A percentile compares a stretch with the other conserved stretches of the same genome.
Evolutionary conservation across 495 filamentous ascomycete species (phyloP).

Genomic region (Neurospora sp.): DNA sequence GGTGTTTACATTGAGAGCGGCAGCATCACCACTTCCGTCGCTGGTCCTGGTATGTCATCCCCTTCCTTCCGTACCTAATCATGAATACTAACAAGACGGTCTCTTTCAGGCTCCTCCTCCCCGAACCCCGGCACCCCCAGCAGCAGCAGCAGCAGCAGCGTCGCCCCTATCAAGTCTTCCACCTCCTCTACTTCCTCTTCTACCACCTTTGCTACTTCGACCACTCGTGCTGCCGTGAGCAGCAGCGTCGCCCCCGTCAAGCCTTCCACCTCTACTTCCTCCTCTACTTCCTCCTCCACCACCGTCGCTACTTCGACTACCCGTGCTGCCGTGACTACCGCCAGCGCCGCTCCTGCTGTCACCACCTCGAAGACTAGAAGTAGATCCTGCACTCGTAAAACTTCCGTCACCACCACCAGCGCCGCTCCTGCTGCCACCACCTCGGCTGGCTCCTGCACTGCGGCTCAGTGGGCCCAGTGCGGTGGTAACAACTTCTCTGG

Average conservation of each 20-base stretch:
- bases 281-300: constrained; percentile 3
- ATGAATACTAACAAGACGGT: too few relatives aligned
- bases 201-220: not conserved
- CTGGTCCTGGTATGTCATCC: constrained; percentile 22
- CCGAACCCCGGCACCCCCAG: not conserved
- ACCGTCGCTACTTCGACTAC: constrained; percentile 1
- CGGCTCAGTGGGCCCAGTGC: constrained; percentile 31
- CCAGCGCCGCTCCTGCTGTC: not conserved
- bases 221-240: constrained; percentile 3
- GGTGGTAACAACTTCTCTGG: constrained; percentile 34
- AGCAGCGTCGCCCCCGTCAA: not conserved
- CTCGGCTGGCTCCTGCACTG: constrained; percentile 12
- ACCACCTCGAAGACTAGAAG: not conserved
- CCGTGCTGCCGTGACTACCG: not conserved
- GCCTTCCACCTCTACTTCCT: constrained; percentile 2
- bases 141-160: constrained; percentile 6
- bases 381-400: not conserved
- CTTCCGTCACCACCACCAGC: constrained; percentile 7
- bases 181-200: constrained; percentile 10
- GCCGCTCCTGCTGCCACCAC: constrained; percentile 9
- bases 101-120: not conserved
- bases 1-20: constrained; percentile 66
- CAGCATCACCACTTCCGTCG: constrained; percentile 42
- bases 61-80: too few relatives aligned
- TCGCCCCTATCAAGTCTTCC: not conserved